These are phyloP conservation scores for Fonsecaea multimorphosa DNA, from an alignment of 2,329 filamentous ascomycete genomes.

Conservation along the genomic window DNA sequence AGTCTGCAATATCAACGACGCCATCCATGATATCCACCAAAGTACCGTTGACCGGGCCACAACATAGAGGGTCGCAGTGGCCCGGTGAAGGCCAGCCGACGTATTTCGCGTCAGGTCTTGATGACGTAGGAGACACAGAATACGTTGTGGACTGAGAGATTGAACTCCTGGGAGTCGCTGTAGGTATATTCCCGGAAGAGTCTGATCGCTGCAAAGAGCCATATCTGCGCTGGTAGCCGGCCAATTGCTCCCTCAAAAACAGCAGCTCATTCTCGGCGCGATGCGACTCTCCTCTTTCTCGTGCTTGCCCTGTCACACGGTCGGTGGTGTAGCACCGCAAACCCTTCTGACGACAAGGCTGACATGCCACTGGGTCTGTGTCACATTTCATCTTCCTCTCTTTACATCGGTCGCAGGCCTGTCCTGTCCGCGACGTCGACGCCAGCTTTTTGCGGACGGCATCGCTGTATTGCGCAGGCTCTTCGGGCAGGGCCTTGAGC, in stretches of 20 bases:
- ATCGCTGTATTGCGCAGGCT: constrained; percentile 49
- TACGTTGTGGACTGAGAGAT: constrained; percentile 18
- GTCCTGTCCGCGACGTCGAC: constrained; percentile 69
- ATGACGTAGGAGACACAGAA: constrained; percentile 8
- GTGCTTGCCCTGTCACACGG: constrained; percentile 80
- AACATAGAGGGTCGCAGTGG: constrained; percentile 24
- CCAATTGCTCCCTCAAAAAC: constrained; percentile 70
- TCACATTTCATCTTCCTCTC: constrained; percentile 89
- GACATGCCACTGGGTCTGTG: constrained; percentile 78
- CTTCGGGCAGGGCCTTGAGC: constrained; percentile 34
- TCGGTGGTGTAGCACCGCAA: constrained; percentile 85
- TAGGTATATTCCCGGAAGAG: constrained; percentile 6
- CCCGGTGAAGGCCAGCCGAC: constrained; percentile 37
- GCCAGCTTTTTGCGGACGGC: constrained; percentile 60
- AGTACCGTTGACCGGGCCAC: constrained; percentile 66
- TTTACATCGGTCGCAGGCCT: constrained; percentile 90
- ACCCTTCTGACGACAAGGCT: constrained; percentile 76
- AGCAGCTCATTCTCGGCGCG: constrained; percentile 74
- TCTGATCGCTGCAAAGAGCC: constrained; percentile 32
- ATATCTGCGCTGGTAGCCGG: constrained; percentile 68
- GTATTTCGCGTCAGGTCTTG: constrained; percentile 34
- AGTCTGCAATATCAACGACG: constrained; percentile 73
- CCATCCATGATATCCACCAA: constrained; percentile 79
- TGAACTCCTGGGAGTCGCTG: constrained; percentile 5
- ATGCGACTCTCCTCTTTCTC: constrained; percentile 77